Conservation (phyloP, 2,329 filamentous ascomycete species). For the Penicillium frequentans region DNA sequence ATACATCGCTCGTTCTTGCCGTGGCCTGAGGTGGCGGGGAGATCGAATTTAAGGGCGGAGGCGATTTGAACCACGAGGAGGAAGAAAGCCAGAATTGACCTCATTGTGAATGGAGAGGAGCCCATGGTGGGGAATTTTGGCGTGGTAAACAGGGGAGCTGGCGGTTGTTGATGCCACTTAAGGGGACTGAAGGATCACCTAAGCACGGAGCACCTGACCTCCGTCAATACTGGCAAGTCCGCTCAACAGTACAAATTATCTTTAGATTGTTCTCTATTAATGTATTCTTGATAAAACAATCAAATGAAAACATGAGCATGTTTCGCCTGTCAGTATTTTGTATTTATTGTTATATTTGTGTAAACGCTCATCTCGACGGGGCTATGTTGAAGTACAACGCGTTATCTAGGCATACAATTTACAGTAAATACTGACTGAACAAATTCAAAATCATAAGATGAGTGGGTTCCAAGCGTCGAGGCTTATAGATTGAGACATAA, state of each 20-base stretch:
- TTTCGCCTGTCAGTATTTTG: not conserved
- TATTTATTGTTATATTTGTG: not conserved
- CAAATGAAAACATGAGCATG: not conserved
- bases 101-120: constrained; percentile 29
- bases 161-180: constrained; percentile 41
- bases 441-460: not conserved
- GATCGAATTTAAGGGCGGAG: constrained; percentile 87
- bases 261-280: not conserved
- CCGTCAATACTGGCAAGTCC: not conserved
- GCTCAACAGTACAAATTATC: not conserved
- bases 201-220: constrained; percentile 26
- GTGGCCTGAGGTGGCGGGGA: constrained; percentile 67
- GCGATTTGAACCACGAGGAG: constrained; percentile 40
- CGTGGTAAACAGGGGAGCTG: constrained; percentile 27
- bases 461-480: constrained; percentile 7
- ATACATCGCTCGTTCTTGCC: constrained; percentile 83
- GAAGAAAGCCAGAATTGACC: constrained; percentile 32
- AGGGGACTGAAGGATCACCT: constrained; percentile 30
- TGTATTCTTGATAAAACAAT: not conserved
- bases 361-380: not conserved
- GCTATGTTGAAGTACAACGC: not conserved
- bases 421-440: not conserved
- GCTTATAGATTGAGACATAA: constrained; percentile 16
- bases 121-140: constrained; percentile 32
- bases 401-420: not conserved